Evolutionary conservation across 2,329 filamentous ascomycete genomes (phyloP), one percentile per base, ranked within the genome.

Genomic region (Colletotrichum simmondsii): DNA sequence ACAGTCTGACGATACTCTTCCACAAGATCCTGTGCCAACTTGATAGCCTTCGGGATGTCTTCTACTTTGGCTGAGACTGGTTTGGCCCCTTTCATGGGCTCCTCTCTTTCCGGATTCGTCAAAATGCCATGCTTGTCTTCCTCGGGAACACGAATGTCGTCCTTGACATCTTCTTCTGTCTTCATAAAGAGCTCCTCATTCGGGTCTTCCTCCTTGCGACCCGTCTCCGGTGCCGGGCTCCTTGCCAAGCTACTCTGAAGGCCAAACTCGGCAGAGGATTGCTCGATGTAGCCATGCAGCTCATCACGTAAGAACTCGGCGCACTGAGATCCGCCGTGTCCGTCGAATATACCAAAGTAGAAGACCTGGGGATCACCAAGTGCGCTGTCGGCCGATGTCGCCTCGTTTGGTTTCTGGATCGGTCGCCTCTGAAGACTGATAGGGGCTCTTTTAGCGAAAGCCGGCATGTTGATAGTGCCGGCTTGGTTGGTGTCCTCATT

Each of bases 401-500:
- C 91, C 82, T 91, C 91, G 74, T 86, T 89, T 28, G 84, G 81
- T 53, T 83, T 86, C 75, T 86, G 87, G 65, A 87, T 84, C 59
- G 82, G 80, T 72, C 78, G 84, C 59, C 85, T 80, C 30, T 85
- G 83, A 56, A 89, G 77, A 77, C 88, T 92, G 74, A 94, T 88
- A 14, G 96, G 95, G 5, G 91, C 90, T 49, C 94, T 89, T 82
- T 93, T 95, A 5, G 97, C 95, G 83, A 99, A 99, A 0, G 97
- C 94, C 0, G 97, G 97, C 65, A 99, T 88, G 79, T 97, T 93
- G 74, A 99, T 94, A 10, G 97, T 97, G 68, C 97, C 97, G 1
- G 96, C 97, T 83, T 98, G 96, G 80, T 95, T 95, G 12, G 95
- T 90, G 80, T 99, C 97, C 83, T 99, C 97, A 81, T 98, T 98